Evolutionary conservation across 768 basidiomycete species (phyloP).

Genomic region (Mrakia hoshinonis): DNA sequence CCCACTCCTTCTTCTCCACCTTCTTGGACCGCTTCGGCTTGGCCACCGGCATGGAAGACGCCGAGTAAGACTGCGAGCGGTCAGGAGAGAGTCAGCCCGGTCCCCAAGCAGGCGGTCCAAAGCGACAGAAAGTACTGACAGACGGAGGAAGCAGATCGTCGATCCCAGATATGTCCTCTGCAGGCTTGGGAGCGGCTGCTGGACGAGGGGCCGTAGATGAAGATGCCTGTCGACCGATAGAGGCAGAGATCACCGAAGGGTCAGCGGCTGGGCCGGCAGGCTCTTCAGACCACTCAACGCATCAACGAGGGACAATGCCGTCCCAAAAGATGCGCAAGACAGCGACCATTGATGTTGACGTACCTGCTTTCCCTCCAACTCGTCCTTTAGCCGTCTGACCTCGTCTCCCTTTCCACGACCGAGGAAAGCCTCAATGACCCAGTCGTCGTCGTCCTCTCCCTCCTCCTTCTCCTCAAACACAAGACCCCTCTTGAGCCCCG

Average conservation of each 20-base stretch:
- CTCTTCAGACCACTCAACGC: no score
- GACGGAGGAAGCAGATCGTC: constrained; percentile 63
- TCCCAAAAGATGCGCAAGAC: no score
- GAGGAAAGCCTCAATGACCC: constrained; percentile 16
- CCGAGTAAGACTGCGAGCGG: not conserved
- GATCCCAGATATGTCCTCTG: constrained; percentile 46
- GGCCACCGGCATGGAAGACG: constrained; percentile 46
- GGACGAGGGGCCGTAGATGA: not conserved
- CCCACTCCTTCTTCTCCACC: constrained; percentile 84
- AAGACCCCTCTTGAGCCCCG: constrained; percentile 23
- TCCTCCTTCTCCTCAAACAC: constrained; percentile 30
- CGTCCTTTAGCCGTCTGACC: constrained; percentile 33
- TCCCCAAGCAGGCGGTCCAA: not conserved
- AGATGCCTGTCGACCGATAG: constrained; percentile 18
- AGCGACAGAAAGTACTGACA: constrained; percentile 35
- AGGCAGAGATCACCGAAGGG: no score
- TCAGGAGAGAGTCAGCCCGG: not conserved
- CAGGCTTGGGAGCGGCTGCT: constrained; percentile 13
- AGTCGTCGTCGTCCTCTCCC: constrained; percentile 30
- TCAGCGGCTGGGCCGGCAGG: no score
- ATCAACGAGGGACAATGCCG: no score
- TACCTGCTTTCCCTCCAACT: constrained; percentile 31
- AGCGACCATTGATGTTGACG: no score
- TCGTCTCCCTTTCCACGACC: constrained; percentile 19
- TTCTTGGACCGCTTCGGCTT: constrained; percentile 35